A percentile compares a stretch with the other conserved stretches of the same genome.
Evolutionary conservation across 192 early-diverging fungal genomes (phyloP).

Genomic region (Phlyctochytrium bullatum): DNA sequence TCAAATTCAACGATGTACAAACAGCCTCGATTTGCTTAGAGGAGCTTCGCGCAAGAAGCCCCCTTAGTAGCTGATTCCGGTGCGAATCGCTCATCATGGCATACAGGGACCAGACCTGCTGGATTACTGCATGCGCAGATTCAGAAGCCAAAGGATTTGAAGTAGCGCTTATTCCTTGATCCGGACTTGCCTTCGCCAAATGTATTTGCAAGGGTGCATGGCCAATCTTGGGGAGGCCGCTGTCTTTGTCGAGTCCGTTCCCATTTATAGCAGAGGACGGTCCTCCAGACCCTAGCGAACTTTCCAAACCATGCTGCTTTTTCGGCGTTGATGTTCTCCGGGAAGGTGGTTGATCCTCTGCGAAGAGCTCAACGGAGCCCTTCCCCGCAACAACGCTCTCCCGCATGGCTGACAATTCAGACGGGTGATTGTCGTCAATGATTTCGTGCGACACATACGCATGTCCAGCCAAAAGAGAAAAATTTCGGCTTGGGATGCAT

Average conservation of each 20-base stretch:
- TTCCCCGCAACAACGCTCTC: too few relatives aligned
- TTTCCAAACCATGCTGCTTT: background rate
- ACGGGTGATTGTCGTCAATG: too few relatives aligned
- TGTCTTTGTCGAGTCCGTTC: background rate
- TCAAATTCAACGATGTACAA: conserved; percentile 46
- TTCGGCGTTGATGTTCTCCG: background rate
- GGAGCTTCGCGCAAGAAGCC: conserved; percentile 37
- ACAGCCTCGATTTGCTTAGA: conserved; percentile 42
- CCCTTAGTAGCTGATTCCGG: conserved; percentile 46
- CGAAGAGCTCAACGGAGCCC: background rate
- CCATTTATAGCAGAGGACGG: too few relatives aligned
- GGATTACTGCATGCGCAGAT: conserved; percentile 36
- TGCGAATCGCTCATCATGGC: conserved; percentile 43
- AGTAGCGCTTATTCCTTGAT: too few relatives aligned
- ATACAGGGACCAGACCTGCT: conserved; percentile 45
- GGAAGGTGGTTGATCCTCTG: background rate
- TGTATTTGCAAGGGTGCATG: background rate
- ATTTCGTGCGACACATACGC: too few relatives aligned
- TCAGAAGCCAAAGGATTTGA: conserved; percentile 13
- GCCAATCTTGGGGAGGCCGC: background rate
- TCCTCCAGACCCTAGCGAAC: too few relatives aligned
- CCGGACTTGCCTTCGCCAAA: too few relatives aligned
- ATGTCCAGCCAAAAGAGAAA: too few relatives aligned
- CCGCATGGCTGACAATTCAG: too few relatives aligned
- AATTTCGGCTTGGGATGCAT: too few relatives aligned